A percentile compares a stretch with the other conserved stretches of the same genome.
Conservation (phyloP, 495 filamentous ascomycete species). For the Parathielavia hyrcaniae region DNA sequence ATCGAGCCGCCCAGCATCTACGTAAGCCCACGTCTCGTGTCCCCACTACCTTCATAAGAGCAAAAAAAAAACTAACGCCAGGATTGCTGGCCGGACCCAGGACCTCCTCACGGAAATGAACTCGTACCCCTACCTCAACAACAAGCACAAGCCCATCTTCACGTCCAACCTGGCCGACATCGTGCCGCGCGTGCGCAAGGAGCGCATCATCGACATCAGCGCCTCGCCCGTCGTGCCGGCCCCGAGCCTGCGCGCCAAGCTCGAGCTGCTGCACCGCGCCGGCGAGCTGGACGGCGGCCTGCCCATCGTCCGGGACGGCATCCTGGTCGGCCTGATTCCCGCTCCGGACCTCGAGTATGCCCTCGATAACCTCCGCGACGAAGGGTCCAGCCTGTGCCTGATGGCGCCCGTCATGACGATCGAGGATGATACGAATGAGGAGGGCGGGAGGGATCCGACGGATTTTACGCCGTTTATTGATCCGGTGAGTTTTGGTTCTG, state of each 20-base stretch:
- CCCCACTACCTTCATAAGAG: background rate
- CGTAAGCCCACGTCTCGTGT: conserved; percentile 1
- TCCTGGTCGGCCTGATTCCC: conserved; percentile 87
- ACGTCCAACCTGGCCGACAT: conserved; percentile 82
- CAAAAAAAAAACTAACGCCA: background rate
- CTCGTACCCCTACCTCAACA: conserved; percentile 90
- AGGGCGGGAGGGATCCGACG: conserved; percentile 57
- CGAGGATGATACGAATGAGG: conserved; percentile 51
- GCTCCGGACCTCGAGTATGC: conserved; percentile 93
- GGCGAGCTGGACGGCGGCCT: conserved; percentile 91
- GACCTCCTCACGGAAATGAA: conserved; percentile 95
- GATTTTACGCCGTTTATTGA: conserved; percentile 93
- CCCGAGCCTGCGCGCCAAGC: conserved; percentile 64
- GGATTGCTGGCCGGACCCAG: conserved; percentile 36
- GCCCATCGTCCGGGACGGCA: conserved; percentile 69
- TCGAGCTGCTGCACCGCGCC: conserved; percentile 71
- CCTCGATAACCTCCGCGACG: conserved; percentile 70
- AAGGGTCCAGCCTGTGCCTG: conserved; percentile 65
- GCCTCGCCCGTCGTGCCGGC: conserved; percentile 71
- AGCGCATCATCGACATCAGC: conserved; percentile 83
- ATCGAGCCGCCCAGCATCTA: conserved; percentile 94
- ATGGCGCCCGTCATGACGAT: conserved; percentile 62
- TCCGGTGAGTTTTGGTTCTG: conserved; percentile 49
- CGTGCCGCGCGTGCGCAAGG: conserved; percentile 61
- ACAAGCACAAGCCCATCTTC: conserved; percentile 84